A percentile compares a stretch with the other conserved stretches of the same genome.
Evolutionary conservation across 2,329 filamentous ascomycete genomes (phyloP).

Genomic region (Microcyclospora tardicrescens): DNA sequence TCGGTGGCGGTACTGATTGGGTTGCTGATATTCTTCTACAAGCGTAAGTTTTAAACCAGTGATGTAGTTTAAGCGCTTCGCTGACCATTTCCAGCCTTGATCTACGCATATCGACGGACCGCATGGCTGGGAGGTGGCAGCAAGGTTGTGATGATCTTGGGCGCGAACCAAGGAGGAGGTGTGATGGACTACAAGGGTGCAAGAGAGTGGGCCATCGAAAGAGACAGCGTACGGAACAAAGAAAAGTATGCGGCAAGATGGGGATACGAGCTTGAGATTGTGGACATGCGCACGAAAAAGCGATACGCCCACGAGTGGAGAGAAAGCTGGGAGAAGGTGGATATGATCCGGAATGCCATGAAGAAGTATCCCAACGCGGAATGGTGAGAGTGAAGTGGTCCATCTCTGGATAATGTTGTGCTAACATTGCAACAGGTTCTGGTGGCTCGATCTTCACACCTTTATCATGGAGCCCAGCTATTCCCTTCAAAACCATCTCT

Average conservation of each 20-base stretch:
- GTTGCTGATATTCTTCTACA: conserved; percentile 14
- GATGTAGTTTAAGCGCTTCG: not conserved
- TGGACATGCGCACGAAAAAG: conserved; percentile 98
- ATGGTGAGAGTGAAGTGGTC: conserved; percentile 52
- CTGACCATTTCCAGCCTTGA: conserved; percentile 34
- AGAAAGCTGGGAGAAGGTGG: conserved; percentile 98
- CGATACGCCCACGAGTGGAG: conserved; percentile 97
- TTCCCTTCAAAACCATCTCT: conserved; percentile 81
- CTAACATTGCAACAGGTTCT: conserved; percentile 57
- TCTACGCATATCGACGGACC: conserved; percentile 55
- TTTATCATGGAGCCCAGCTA: conserved; percentile 94
- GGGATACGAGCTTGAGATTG: conserved; percentile 92
- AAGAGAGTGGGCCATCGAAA: conserved; percentile 93
- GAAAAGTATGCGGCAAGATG: conserved; percentile 72
- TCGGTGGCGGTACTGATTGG: conserved; percentile 12
- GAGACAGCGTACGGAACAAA: conserved; percentile 93
- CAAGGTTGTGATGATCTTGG: conserved; percentile 87
- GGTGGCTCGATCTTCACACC: conserved; percentile 97
- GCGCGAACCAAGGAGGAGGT: conserved; percentile 85
- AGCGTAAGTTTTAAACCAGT: conserved; percentile 10
- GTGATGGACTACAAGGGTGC: conserved; percentile 99
- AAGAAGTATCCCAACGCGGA: conserved; percentile 90
- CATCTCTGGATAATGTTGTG: not conserved
- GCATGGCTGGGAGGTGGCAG: conserved; percentile 66
- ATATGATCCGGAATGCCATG: conserved; percentile 77